These are phyloP conservation scores for Albugo candida DNA, from an alignment of 352 stramenopile species.

Conservation along the genomic window DNA sequence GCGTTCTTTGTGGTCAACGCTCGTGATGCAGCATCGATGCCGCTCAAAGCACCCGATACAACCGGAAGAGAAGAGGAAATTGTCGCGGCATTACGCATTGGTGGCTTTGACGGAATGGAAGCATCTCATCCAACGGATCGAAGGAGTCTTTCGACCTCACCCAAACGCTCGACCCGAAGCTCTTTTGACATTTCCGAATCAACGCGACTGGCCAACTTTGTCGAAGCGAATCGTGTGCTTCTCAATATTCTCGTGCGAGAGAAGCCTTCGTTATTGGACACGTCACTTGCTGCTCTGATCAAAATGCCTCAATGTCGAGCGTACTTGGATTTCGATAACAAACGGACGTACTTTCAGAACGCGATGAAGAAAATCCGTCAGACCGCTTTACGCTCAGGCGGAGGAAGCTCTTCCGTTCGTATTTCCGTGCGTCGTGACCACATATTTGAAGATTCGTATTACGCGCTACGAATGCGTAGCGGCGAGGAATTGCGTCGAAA, in stretches of 20 bases:
- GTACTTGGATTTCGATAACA: conserved; percentile 99
- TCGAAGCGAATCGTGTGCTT: conserved; percentile 89
- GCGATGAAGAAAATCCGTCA: conserved; percentile 84
- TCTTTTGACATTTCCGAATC: conserved; percentile 28
- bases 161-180: conserved; percentile 8
- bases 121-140: background rate
- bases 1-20: conserved; percentile 97
- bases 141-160: background rate
- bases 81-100: conserved; percentile 42
- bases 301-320: conserved; percentile 87
- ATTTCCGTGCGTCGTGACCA: conserved; percentile 85
- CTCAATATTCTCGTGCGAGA: conserved; percentile 95
- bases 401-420: conserved; percentile 78
- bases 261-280: conserved; percentile 91
- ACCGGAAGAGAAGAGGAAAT: conserved; percentile 57
- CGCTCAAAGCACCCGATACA: conserved; percentile 42
- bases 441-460: conserved; percentile 99
- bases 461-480: conserved; percentile 91
- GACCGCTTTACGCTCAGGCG: conserved; percentile 57
- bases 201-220: conserved; percentile 81
- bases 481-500: conserved; percentile 93
- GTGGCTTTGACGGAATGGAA: conserved; percentile 25
- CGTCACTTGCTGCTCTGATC: conserved; percentile 88
- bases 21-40: conserved; percentile 64
- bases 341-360: conserved; percentile 96